phyloP scores from a whole-genome alignment of 164 flowering plant genomes.

The Stephania japonica region DNA sequence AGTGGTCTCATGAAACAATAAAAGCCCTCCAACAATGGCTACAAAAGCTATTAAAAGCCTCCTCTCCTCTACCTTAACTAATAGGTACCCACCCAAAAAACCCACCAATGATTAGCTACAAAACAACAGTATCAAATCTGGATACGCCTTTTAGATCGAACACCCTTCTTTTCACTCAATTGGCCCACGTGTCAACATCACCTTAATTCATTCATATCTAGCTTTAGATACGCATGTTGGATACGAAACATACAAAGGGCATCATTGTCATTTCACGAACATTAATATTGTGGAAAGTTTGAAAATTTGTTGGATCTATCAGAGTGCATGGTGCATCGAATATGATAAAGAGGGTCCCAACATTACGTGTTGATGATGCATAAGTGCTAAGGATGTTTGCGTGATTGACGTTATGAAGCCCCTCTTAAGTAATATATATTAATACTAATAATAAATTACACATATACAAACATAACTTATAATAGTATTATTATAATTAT shows the following conservation, averaged over 20 bases:
- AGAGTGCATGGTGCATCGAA: too few relatives aligned
- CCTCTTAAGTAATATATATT: background rate
- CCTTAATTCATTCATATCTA: conserved; percentile 20
- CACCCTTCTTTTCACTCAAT: background rate
- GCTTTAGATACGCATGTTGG: conserved; percentile 28
- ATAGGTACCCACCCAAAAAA: background rate
- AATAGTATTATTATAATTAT: conserved; percentile 1
- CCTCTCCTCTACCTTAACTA: background rate
- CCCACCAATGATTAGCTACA: conserved; percentile 5
- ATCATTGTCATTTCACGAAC: conserved; percentile 9
- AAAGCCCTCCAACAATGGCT: background rate
- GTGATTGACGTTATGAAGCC: conserved; percentile 1
- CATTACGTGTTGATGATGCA: background rate
- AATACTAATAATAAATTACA: background rate
- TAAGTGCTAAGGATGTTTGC: background rate
- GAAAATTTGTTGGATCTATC: too few relatives aligned
- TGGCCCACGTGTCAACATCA: conserved; percentile 26
- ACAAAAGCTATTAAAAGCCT: background rate
- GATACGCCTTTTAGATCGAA: conserved; percentile 4
- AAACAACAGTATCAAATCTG: conserved; percentile 3
- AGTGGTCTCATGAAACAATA: background rate
- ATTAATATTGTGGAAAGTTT: too few relatives aligned
- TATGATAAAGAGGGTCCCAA: background rate
- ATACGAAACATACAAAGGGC: conserved; percentile 5
- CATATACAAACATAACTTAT: background rate